Evolutionary conservation across 306 rosid species (phyloP).

Genomic region (Prunus mume): DNA sequence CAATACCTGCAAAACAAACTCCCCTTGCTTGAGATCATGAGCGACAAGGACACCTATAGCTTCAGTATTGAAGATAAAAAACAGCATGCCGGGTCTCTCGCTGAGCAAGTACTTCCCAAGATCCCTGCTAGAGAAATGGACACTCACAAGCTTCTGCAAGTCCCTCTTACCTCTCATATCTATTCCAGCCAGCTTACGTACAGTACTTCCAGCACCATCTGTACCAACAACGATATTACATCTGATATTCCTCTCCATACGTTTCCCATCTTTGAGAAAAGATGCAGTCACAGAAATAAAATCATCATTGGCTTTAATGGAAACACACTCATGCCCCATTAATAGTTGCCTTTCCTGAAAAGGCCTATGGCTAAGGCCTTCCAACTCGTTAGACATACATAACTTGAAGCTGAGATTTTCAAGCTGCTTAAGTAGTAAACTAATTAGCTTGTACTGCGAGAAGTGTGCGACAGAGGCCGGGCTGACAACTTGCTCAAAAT

Average conservation of each 20-base stretch:
- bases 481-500: constrained; percentile 71
- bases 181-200: constrained; percentile 73
- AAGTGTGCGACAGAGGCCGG: constrained; percentile 92
- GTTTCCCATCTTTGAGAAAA: constrained; percentile 50
- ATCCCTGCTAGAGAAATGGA: constrained; percentile 81
- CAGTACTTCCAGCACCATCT: constrained; percentile 89
- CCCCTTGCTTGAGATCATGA: constrained; percentile 93
- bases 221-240: constrained; percentile 74
- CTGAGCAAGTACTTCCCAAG: constrained; percentile 84
- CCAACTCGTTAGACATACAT: constrained; percentile 37
- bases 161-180: constrained; percentile 81
- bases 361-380: constrained; percentile 27
- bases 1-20: constrained; percentile 90
- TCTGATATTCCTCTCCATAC: constrained; percentile 45
- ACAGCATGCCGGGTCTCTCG: constrained; percentile 94
- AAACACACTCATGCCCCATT: constrained; percentile 79
- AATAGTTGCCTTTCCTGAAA: constrained; percentile 50
- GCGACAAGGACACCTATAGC: constrained; percentile 96
- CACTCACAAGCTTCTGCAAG: constrained; percentile 84
- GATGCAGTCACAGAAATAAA: constrained; percentile 56
- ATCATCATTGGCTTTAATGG: constrained; percentile 49
- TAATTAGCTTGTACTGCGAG: constrained; percentile 74
- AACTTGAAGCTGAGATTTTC: constrained; percentile 58
- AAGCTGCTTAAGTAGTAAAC: constrained; percentile 63
- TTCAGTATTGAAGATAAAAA: constrained; percentile 81